These are phyloP conservation scores for Pyrenophora seminiperda DNA, from an alignment of 2,329 filamentous ascomycete genomes.

Conservation along the genomic window DNA sequence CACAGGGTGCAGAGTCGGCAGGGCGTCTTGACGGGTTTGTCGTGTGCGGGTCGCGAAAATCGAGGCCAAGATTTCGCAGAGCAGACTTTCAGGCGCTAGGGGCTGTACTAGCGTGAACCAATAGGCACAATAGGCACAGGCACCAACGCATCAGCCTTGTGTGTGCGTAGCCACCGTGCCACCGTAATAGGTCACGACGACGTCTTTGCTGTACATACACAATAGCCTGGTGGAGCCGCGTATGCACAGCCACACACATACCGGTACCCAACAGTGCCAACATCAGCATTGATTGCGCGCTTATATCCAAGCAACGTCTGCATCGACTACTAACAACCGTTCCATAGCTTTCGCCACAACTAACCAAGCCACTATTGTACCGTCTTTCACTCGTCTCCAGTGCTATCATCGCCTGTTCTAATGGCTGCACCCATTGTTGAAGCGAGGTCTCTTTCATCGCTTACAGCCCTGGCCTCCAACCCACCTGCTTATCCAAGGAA, in stretches of 20 bases:
- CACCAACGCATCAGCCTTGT: slow-evolving; percentile 23
- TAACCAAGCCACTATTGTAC: slow-evolving; percentile 14
- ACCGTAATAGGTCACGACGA: slow-evolving; percentile 17
- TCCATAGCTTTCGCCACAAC: slow-evolving; percentile 8
- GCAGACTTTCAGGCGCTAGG: slow-evolving; percentile 26
- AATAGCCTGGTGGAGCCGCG: slow-evolving; percentile 24
- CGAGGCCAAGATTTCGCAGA: slow-evolving; percentile 31
- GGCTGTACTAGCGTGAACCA: slow-evolving; percentile 15
- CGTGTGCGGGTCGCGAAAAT: slow-evolving; percentile 37
- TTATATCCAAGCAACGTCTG: slow-evolving; percentile 25
- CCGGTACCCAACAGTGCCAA: slow-evolving; percentile 31
- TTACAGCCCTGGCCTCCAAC: slow-evolving; percentile 82
- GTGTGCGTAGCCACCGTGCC: slow-evolving; percentile 11
- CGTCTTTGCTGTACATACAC: slow-evolving; percentile 21
- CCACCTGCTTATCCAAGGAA: slow-evolving; percentile 85
- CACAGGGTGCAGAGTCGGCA: slow-evolving; percentile 14
- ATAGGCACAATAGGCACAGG: slow-evolving; percentile 18
- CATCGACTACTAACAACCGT: slow-evolving; percentile 5
- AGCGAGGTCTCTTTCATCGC: slow-evolving; percentile 78
- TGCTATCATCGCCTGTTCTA: slow-evolving; percentile 19
- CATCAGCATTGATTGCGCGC: slow-evolving; percentile 27
- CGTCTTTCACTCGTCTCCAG: slow-evolving; percentile 12
- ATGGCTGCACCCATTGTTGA: slow-evolving; percentile 61
- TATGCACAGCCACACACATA: slow-evolving; percentile 38
- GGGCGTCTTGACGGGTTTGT: slow-evolving; percentile 20